Conservation (phyloP, 371 early-diverging fungal species). For the Mucor ambiguus region DNA sequence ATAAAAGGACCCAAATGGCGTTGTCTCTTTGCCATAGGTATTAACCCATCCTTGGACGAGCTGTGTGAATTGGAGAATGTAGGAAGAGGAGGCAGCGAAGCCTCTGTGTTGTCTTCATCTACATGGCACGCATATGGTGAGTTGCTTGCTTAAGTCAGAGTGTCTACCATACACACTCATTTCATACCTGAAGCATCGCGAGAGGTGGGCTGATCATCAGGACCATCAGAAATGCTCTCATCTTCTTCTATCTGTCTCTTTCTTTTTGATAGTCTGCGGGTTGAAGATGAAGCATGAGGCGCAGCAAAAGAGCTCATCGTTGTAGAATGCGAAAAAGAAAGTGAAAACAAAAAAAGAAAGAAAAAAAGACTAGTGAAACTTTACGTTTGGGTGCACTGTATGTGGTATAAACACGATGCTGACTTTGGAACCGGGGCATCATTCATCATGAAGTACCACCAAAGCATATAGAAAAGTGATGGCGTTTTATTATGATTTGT, state of each 20-base stretch:
- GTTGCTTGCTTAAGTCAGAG: neutral
- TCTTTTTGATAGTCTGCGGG: constrained; percentile 5
- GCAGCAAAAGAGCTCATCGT: constrained; percentile 13
- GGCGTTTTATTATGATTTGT: neutral
- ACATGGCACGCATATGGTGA: neutral
- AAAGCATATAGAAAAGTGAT: neutral
- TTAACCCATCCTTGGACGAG: constrained; percentile 2
- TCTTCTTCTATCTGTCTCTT: constrained; percentile 12
- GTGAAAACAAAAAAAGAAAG: constrained; percentile 2
- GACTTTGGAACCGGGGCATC: constrained; percentile 8
- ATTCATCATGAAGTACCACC: neutral
- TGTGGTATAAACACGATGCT: neutral
- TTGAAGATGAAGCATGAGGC: neutral
- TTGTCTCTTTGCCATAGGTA: constrained; percentile 11
- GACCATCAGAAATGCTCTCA: constrained; percentile 5
- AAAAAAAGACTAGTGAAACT: neutral
- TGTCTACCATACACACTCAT: neutral
- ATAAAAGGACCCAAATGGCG: constrained; percentile 12
- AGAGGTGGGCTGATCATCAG: constrained; percentile 28
- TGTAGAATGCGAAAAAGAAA: neutral
- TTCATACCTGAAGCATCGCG: constrained; percentile 35
- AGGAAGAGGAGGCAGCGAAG: constrained; percentile 12
- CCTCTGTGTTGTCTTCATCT: constrained; percentile 37
- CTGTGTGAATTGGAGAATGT: neutral
- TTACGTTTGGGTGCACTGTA: neutral